These are phyloP conservation scores for Microstegium vimineum DNA, from an alignment of 176 grass and related monocot species.

Conservation along the genomic window DNA sequence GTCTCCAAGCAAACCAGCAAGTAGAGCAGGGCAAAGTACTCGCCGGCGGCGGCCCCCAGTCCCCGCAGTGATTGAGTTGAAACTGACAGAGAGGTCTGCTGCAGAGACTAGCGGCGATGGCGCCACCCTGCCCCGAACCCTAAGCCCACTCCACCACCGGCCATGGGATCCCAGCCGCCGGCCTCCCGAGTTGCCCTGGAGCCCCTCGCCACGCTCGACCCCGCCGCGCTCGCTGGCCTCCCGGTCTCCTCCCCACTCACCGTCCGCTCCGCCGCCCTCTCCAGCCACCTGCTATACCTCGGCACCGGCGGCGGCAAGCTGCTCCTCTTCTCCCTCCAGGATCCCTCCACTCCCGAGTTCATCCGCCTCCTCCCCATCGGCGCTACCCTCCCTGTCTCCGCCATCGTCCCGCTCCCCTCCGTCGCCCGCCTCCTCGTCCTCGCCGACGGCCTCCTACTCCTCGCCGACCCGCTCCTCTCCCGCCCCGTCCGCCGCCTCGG, in stretches of 20 bases:
- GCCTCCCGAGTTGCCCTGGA: conserved; percentile 50
- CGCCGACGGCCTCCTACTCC: conserved; percentile 59
- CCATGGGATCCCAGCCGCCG: conserved; percentile 34
- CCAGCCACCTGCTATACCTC: conserved; percentile 59
- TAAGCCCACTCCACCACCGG: background rate
- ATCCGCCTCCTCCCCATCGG: conserved; percentile 53
- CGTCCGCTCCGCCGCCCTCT: conserved; percentile 64
- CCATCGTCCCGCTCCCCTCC: conserved; percentile 62
- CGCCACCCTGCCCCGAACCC: background rate
- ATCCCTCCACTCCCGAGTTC: conserved; percentile 38
- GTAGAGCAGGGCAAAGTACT: background rate
- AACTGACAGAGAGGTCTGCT: background rate
- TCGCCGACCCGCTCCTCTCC: conserved; percentile 60
- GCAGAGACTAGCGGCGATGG: background rate
- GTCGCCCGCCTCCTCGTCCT: conserved; percentile 63
- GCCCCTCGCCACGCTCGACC: conserved; percentile 63
- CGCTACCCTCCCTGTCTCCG: conserved; percentile 45
- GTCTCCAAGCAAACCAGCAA: background rate
- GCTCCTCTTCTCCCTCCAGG: conserved; percentile 55
- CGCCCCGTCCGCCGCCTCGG: conserved; percentile 70
- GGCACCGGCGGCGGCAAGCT: conserved; percentile 92
- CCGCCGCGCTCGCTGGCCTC: conserved; percentile 58
- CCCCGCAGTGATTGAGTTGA: background rate
- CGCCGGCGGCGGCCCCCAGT: background rate
- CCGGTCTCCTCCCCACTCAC: conserved; percentile 61